These are phyloP conservation scores for Lablab purpureus DNA, from an alignment of 306 rosid genomes.

Conservation along the genomic window DNA sequence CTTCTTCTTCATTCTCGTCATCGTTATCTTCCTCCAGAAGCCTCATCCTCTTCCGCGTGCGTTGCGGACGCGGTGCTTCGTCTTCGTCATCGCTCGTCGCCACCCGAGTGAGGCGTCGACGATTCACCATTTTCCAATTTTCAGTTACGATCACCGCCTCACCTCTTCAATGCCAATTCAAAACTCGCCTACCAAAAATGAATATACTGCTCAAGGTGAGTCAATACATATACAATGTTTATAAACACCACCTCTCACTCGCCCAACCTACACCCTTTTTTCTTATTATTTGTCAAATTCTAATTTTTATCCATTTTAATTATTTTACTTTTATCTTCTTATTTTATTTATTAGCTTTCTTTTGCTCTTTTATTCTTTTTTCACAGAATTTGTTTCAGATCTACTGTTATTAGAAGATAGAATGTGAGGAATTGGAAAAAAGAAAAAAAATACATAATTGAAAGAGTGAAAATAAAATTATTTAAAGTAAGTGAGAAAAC, in stretches of 20 bases:
- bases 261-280: background rate
- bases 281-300: no score
- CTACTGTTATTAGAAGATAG: no score
- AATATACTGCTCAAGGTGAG: background rate
- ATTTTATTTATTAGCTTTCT: no score
- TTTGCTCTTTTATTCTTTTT: no score
- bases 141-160: background rate
- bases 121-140: conserved; percentile 64
- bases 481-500: no score
- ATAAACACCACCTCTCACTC: background rate
- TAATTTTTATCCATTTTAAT: no score
- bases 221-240: no score
- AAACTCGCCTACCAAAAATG: background rate
- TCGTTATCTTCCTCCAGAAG: conserved; percentile 65
- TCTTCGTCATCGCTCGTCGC: conserved; percentile 87
- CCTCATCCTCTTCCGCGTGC: conserved; percentile 68
- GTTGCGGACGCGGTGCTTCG: conserved; percentile 48
- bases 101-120: conserved; percentile 76
- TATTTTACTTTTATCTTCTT: no score
- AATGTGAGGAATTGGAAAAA: no score
- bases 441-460: no score
- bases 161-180: background rate
- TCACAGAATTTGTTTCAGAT: no score
- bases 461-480: no score
- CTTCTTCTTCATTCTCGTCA: conserved; percentile 20